Evolutionary conservation across 2,329 filamentous ascomycete genomes (phyloP), one percentile per base, ranked within the genome.

Genomic region (Macrophomina tecta): DNA sequence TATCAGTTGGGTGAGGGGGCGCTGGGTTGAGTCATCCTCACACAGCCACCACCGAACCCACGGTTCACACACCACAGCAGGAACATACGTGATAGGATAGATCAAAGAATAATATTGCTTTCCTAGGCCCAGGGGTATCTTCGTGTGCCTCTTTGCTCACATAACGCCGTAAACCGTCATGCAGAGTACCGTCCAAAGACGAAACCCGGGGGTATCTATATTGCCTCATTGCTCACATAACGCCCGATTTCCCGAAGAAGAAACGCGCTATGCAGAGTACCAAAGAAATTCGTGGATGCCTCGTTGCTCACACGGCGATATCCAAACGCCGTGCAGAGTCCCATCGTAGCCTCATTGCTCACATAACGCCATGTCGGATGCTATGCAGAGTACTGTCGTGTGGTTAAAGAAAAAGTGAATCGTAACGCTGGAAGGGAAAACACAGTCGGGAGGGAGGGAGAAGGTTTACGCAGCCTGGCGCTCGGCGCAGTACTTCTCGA

Each of bases 401-500:
- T 46, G 23, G 1, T 23, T 23, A 23, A 23, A n/a, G 40, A 65
- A 55, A 53, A n/a, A 63, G 48, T 49, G 32, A 53, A 51, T 38
- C 45, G n/a, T 34, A 53, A 55, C 51, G 40, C 63, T 38, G 52
- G 28, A 65, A 56, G 18, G 23, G 49, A 56, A 56, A 56, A 7
- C 36, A 42, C 14, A 45, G 8, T 23, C 16, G 30, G 36, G 28
- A 46, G 12, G 46, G 3, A 23, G 18, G 16, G 30, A 45, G 1
- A 6, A 30, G 5, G 11, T n/a, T 49, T 58, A 60, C 16, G 64
- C 45, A 51, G 53, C 53, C 38, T 16, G 30, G 42, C 65, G 55
- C 79, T 91, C 89, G 52, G 82, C 81, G 72, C 90, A 92, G 76
- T 91, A 94, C 81, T 90, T 91, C 68, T 85, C 85, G 6, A 93